These are phyloP conservation scores for Magnaporthiopsis rhizophila DNA, from an alignment of 2,329 filamentous ascomycete species.

Conservation along the genomic window DNA sequence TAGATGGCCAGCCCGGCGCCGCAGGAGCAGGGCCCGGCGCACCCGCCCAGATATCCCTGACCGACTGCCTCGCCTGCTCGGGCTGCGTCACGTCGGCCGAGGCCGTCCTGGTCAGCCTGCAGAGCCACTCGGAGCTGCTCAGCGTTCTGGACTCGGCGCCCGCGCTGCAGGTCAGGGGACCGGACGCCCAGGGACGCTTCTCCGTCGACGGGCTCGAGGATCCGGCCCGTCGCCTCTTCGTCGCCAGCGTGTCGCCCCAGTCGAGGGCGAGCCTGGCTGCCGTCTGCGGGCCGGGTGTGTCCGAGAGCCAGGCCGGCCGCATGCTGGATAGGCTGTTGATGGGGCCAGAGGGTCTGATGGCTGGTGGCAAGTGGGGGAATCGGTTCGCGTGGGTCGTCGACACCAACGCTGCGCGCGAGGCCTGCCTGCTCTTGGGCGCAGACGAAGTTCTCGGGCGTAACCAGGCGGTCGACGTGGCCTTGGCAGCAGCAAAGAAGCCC, in stretches of 20 bases:
- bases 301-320: constrained; percentile 63
- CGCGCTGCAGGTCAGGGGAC: constrained; percentile 31
- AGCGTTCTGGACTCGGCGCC: constrained; percentile 65
- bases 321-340: constrained; percentile 78
- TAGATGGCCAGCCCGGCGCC: constrained; percentile 63
- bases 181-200: constrained; percentile 25
- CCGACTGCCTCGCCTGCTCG: constrained; percentile 94
- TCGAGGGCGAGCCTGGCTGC: constrained; percentile 82
- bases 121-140: constrained; percentile 89
- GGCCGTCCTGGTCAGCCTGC: constrained; percentile 89
- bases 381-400: constrained; percentile 86
- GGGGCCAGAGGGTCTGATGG: constrained; percentile 59
- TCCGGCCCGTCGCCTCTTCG: constrained; percentile 65
- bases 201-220: constrained; percentile 45
- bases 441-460: constrained; percentile 52
- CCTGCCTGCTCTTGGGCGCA: constrained; percentile 71
- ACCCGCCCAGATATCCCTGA: constrained; percentile 88
- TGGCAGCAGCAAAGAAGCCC: constrained; percentile 23
- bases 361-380: constrained; percentile 64
- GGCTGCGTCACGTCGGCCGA: constrained; percentile 97
- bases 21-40: constrained; percentile 33
- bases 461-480: constrained; percentile 20
- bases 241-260: constrained; percentile 91
- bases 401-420: constrained; percentile 75
- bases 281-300: constrained; percentile 64